These are phyloP conservation scores for Calonectria crousiana DNA, from an alignment of 2,329 filamentous ascomycete genomes.

Conservation along the genomic window DNA sequence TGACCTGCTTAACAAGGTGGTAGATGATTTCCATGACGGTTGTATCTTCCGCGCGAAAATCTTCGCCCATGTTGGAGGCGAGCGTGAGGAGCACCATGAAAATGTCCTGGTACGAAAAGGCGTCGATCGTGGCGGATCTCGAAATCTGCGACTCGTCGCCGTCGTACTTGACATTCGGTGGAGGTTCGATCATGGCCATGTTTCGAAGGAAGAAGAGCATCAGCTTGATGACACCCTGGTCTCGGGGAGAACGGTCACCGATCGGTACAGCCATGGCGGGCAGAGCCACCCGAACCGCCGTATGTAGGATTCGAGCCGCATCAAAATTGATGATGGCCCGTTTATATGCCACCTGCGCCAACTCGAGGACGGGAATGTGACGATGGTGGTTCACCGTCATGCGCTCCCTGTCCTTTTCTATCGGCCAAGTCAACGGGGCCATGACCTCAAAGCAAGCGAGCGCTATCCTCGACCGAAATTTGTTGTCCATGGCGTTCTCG, in stretches of 20 bases:
- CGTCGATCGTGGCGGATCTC: constrained; percentile 87
- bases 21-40: constrained; percentile 93
- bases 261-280: constrained; percentile 86
- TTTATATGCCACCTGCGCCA: constrained; percentile 92
- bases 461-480: constrained; percentile 81
- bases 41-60: constrained; percentile 90
- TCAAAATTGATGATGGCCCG: constrained; percentile 88
- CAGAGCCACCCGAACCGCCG: constrained; percentile 82
- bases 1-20: constrained; percentile 90
- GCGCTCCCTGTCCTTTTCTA: constrained; percentile 81
- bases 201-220: constrained; percentile 92
- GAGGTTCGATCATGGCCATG: constrained; percentile 84
- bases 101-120: constrained; percentile 91
- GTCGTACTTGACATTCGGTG: constrained; percentile 79
- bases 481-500: constrained; percentile 78
- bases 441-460: constrained; percentile 91
- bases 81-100: constrained; percentile 87
- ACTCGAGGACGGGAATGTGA: constrained; percentile 89
- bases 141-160: constrained; percentile 93
- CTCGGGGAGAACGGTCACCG: constrained; percentile 80
- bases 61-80: constrained; percentile 92
- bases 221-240: constrained; percentile 93
- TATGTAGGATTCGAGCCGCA: constrained; percentile 80
- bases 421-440: constrained; percentile 93
- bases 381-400: constrained; percentile 95